Evolutionary conservation across 1,284 basidiomycete genomes (phyloP), one percentile per base, ranked within the genome.

Genomic region (Caloboletus inedulis): DNA sequence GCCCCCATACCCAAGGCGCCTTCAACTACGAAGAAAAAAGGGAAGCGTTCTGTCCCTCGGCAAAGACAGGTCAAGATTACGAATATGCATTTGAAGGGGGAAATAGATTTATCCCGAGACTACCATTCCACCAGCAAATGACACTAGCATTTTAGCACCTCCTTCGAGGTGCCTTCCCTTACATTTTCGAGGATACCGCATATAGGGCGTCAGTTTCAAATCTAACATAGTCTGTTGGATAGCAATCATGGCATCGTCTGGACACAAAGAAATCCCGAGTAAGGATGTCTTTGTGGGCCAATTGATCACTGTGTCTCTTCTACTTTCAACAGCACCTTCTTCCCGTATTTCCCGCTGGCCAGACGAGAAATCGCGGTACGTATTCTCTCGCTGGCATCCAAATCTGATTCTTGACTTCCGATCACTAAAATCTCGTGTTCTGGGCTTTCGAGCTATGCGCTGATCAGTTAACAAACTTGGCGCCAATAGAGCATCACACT

Each of bases 71-170:
- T 85, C 57, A 85, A 89, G 61, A 82, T 95, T 57, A 94, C 91
- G 45, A 96, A 95, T 63, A 87, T 87, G 2, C 94, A 94, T 75
- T 69, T 94, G 64, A 87, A 85, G 64, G 85, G 81, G 35, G 84
- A 86, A 59, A 87, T 95, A 72, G 92, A 95, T 71, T 70, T 95
- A 46, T 87, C 87, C 48, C 81, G 81, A 59, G 90, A 87, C 63
- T 85, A 81, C 62, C 76, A 80, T 51, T 73, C 65, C 3, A 14
- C 56, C n/a, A 41, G 27, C 39, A 68, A 62, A 53, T 68, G 41
- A 56, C 21, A 29, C 7, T 42, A 7, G 33, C 14, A 10, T 30
- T 39, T 43, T 43, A 23, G 16, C 51, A 19, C 16, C 19, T 36
- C 29, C 37, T 39, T 36, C 2, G 21, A n/a, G 7, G 41, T 43